Conservation (phyloP, 164 flowering plant species). For the Pachysandra terminalis region DNA sequence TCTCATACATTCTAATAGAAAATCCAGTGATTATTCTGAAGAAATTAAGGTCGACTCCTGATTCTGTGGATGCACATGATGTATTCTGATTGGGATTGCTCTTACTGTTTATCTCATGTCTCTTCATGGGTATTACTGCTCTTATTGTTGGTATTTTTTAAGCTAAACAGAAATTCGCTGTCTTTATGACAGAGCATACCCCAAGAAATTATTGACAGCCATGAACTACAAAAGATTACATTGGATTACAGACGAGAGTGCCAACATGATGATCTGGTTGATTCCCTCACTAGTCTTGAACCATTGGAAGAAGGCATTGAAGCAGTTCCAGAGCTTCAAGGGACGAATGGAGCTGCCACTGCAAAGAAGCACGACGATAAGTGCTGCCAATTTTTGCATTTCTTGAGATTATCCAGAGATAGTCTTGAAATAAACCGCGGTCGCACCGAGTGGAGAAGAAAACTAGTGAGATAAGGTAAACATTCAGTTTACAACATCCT, state of each 20-base stretch:
- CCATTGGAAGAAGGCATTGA: constrained; percentile 24
- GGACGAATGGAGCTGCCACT: constrained; percentile 58
- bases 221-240: constrained; percentile 80
- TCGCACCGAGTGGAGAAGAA: constrained; percentile 89
- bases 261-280: constrained; percentile 80
- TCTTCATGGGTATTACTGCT: too few species aligned
- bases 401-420: constrained; percentile 60
- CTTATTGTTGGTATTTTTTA: neutral
- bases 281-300: constrained; percentile 76
- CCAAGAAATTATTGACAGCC: constrained; percentile 75
- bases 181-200: constrained; percentile 73
- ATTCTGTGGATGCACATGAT: too few species aligned
- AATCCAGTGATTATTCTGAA: neutral
- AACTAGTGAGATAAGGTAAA: constrained; percentile 15
- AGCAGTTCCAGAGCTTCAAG: constrained; percentile 25
- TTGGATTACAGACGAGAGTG: constrained; percentile 88
- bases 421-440: constrained; percentile 88
- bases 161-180: neutral
- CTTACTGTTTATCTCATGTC: too few species aligned
- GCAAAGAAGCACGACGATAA: constrained; percentile 22
- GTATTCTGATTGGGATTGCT: too few species aligned
- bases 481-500: neutral
- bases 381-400: constrained; percentile 57
- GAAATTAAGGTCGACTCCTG: neutral
- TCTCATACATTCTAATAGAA: neutral